phyloP scores from a whole-genome alignment of 1,284 basidiomycete genomes.

The Wolfiporia cocos region DNA sequence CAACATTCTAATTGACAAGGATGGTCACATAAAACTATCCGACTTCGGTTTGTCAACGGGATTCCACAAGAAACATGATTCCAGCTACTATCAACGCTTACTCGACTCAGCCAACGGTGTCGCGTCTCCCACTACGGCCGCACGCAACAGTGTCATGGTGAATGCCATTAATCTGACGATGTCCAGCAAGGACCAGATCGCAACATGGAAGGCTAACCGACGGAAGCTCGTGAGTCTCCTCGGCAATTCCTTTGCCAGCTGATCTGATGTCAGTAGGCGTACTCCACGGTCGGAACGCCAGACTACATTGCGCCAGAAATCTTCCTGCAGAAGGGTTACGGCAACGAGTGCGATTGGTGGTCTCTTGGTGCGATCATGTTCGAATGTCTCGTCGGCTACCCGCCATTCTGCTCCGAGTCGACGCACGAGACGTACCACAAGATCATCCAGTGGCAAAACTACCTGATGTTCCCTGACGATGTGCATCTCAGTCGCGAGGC shows the following conservation, averaged over 20 bases:
- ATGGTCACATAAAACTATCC: conserved; percentile 95
- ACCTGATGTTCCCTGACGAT: conserved; percentile 93
- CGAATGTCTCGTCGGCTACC: conserved; percentile 96
- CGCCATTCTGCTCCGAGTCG: conserved; percentile 97
- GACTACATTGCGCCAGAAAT: conserved; percentile 99
- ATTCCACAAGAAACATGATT: conserved; percentile 96
- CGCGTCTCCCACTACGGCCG: conserved; percentile 30
- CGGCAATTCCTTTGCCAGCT: no score
- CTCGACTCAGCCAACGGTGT: conserved; percentile 49
- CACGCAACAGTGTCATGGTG: conserved; percentile 91
- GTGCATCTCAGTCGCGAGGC: conserved; percentile 91
- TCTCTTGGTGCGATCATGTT: conserved; percentile 97
- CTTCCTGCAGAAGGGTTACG: conserved; percentile 96
- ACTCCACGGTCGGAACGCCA: conserved; percentile 97
- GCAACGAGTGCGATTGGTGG: conserved; percentile 99
- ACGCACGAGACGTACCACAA: conserved; percentile 98
- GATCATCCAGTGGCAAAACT: conserved; percentile 93
- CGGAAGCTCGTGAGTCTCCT: conserved; percentile 72
- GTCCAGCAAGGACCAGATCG: conserved; percentile 89
- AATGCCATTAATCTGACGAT: conserved; percentile 95
- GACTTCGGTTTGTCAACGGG: conserved; percentile 98
- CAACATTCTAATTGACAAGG: conserved; percentile 96
- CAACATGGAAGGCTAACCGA: conserved; percentile 98
- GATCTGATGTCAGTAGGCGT: no score
- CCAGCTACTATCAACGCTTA: conserved; percentile 90